Evolutionary conservation across 1,284 basidiomycete genomes (phyloP).

Genomic region (Pseudozyma sp.): DNA sequence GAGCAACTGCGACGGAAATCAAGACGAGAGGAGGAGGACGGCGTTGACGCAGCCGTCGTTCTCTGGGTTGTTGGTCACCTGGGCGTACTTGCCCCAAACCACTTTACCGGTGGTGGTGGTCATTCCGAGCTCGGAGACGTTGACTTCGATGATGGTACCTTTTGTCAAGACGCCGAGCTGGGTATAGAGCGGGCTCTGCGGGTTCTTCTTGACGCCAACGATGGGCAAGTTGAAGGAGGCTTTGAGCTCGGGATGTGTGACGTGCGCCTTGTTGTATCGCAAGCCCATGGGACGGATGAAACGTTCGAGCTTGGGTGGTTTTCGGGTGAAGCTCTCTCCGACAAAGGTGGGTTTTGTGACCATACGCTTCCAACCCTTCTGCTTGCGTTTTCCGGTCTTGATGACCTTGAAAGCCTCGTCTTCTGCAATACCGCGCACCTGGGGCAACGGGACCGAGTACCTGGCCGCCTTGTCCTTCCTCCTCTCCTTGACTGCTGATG

Average conservation of each 20-base stretch:
- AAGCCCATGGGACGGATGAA: slow-evolving; percentile 98
- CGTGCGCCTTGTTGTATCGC: slow-evolving; percentile 97
- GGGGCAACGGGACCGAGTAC: slow-evolving; percentile 94
- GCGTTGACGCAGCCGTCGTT: slow-evolving; percentile 67
- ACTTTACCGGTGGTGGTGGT: slow-evolving; percentile 98
- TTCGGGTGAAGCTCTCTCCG: slow-evolving; percentile 96
- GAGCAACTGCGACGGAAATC: neutral
- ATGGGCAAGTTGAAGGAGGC: slow-evolving; percentile 99
- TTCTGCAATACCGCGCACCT: slow-evolving; percentile 97
- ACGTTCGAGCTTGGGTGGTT: slow-evolving; percentile 98
- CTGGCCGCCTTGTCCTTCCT: slow-evolving; percentile 99
- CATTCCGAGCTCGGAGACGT: slow-evolving; percentile 80
- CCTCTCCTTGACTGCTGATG: slow-evolving; percentile 97
- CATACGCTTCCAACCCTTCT: slow-evolving; percentile 99
- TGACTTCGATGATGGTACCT: slow-evolving; percentile 98
- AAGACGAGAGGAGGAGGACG: slow-evolving; percentile 61
- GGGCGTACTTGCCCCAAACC: slow-evolving; percentile 85
- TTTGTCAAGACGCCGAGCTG: slow-evolving; percentile 94
- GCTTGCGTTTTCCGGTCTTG: slow-evolving; percentile 96
- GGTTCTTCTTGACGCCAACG: slow-evolving; percentile 98
- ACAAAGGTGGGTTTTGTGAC: slow-evolving; percentile 99
- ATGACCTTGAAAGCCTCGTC: slow-evolving; percentile 99
- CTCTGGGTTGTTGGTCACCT: slow-evolving; percentile 75
- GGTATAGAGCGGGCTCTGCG: slow-evolving; percentile 94
- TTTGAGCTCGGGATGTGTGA: slow-evolving; percentile 97